These are phyloP conservation scores for Penicillium macrosclerotiorum DNA, from an alignment of 495 filamentous ascomycete species.

Conservation along the genomic window DNA sequence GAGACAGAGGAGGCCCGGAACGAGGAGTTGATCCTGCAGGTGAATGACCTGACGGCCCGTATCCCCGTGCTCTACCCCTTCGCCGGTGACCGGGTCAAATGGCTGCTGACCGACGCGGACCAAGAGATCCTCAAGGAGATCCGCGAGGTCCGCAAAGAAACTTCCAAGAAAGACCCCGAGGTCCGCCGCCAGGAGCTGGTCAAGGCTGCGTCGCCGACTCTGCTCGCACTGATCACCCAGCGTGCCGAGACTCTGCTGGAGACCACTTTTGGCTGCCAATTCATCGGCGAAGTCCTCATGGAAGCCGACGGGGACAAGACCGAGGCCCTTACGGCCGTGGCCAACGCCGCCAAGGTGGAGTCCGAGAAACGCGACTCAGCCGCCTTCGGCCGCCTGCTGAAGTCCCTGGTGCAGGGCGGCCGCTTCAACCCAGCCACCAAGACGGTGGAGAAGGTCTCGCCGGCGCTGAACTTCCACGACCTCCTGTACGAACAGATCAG, in stretches of 20 bases:
- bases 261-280: constrained; percentile 80
- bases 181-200: constrained; percentile 73
- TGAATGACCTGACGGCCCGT: constrained; percentile 69
- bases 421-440: constrained; percentile 71
- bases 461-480: constrained; percentile 74
- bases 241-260: constrained; percentile 64
- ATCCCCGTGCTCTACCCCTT: constrained; percentile 83
- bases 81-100: constrained; percentile 64
- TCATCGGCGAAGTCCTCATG: constrained; percentile 79
- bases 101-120: constrained; percentile 63
- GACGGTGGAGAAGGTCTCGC: constrained; percentile 66
- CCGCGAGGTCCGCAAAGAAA: constrained; percentile 68
- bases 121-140: constrained; percentile 68
- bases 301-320: constrained; percentile 71
- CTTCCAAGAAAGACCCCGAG: constrained; percentile 87
- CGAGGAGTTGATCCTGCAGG: constrained; percentile 61
- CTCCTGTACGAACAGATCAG: constrained; percentile 75
- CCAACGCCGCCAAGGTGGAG: constrained; percentile 62
- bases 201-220: constrained; percentile 50
- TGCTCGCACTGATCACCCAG: constrained; percentile 69
- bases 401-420: constrained; percentile 83
- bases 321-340: constrained; percentile 67
- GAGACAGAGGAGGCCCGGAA: constrained; percentile 51
- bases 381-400: constrained; percentile 80
- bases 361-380: constrained; percentile 56